Conservation (phyloP, 768 basidiomycete species). For the Psilocybe azurescens region DNA sequence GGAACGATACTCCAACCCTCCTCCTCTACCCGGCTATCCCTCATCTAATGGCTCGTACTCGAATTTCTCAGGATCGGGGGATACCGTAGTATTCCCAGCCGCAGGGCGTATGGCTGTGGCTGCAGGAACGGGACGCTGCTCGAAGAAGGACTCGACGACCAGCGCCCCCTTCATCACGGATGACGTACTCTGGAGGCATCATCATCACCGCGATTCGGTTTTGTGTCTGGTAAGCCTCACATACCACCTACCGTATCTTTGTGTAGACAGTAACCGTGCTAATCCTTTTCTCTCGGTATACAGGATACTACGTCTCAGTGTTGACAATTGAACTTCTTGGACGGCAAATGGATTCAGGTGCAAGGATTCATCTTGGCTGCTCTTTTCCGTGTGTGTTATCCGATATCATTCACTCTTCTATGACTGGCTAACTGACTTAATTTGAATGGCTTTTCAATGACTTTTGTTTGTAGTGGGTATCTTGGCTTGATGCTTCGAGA, state of each 20-base stretch:
- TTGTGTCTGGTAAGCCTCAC: conserved; percentile 62
- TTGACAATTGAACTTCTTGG: conserved; percentile 49
- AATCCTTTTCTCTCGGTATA: too few relatives aligned
- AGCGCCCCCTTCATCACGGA: too few relatives aligned
- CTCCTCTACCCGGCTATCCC: too few relatives aligned
- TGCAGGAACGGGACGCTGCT: too few relatives aligned
- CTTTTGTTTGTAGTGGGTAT: conserved; percentile 39
- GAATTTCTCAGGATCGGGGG: too few relatives aligned
- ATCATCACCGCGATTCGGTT: conserved; percentile 79
- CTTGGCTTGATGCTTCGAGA: conserved; percentile 67
- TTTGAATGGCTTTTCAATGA: conserved; percentile 32
- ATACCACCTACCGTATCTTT: neutral
- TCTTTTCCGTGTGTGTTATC: conserved; percentile 55
- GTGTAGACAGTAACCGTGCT: conserved; percentile 35
- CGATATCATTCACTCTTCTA: neutral
- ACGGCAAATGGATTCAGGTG: conserved; percentile 77
- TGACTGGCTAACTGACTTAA: neutral
- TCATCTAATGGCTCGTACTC: too few relatives aligned
- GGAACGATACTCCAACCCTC: too few relatives aligned
- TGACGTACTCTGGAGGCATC: conserved; percentile 52
- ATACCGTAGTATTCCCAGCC: too few relatives aligned
- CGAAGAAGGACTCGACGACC: too few relatives aligned
- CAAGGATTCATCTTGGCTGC: conserved; percentile 77
- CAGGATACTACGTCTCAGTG: too few relatives aligned
- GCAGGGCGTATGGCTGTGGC: too few relatives aligned